Evolutionary conservation across 768 basidiomycete species (phyloP), one percentile per base, ranked within the genome.

Genomic region (Fistulinella prunicolor): DNA sequence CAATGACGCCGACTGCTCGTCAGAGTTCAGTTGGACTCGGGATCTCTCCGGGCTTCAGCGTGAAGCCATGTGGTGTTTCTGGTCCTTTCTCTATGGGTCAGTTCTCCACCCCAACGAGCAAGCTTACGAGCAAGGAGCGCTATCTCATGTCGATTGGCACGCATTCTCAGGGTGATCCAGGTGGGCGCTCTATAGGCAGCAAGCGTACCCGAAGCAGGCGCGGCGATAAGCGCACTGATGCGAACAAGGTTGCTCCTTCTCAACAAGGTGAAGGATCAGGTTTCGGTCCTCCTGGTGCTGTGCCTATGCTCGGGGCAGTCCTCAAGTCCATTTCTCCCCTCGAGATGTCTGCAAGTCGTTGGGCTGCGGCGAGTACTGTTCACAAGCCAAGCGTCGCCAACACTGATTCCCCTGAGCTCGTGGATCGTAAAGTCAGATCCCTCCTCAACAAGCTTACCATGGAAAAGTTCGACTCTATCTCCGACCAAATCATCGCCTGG

Each of bases 381-480:
- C 83, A 81, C 60, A 62, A 74, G 6, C 58, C 74, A 28, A 40
- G 28, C 8, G 49, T 51, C 13, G 53, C 53, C 5, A 83, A 89
- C 38, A 67, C 72, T 12, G 86, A 90, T 38, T 83, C 88, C 1
- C 86, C 90, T 9, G 91, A 91, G 58, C 70, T 87, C 53, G 90
- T 97, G 22, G 92, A 96, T 58, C 87, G 92, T 44, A 95, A 94
- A 71, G 94, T 96, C 73, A 93, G 88, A 69, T 74, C 75, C 43
- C 72, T 96, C 48, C 84, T 98, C 59, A 95, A 98, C 79, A 96
- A 93, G 73, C 80, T 97, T 29, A 94, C 94, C 13, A 88, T 94
- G 83, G 93, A 97, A 75, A 89, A 88, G 57, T 97, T 97, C 76
- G 90, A 94, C 57, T 85, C 89, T 8, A 96, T 97, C 62, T 94